Evolutionary conservation across 305 asterid genomes (phyloP).

Genomic region (Euphrasia arctica): DNA sequence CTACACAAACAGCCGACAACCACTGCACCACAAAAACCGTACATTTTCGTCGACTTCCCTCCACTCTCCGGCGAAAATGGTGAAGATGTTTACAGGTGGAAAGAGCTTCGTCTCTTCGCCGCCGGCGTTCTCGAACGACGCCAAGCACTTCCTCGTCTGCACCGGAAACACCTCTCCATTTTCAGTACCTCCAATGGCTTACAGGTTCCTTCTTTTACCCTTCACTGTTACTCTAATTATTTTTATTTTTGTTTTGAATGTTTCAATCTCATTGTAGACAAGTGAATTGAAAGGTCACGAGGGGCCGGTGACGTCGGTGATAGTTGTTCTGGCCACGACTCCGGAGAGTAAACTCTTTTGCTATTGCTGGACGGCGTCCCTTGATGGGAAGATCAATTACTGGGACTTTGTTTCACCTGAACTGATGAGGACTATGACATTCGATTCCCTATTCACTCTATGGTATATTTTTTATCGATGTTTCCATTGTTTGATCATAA

Average conservation of each 20-base stretch:
- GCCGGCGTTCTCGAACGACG: conserved; percentile 90
- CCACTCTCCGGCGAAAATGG: background rate
- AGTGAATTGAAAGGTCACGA: background rate
- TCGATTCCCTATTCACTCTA: conserved; percentile 61
- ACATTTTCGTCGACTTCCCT: too few species aligned
- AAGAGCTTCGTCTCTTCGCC: conserved; percentile 69
- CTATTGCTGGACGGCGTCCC: conserved; percentile 86
- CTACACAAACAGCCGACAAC: too few species aligned
- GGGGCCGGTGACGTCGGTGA: background rate
- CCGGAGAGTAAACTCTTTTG: conserved; percentile 34
- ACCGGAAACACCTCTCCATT: conserved; percentile 77
- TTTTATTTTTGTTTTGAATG: too few species aligned
- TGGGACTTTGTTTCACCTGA: conserved; percentile 87
- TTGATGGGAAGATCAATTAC: conserved; percentile 83
- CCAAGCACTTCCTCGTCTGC: conserved; percentile 72
- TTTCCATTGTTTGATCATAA: background rate
- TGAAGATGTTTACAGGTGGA: conserved; percentile 71
- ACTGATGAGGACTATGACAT: conserved; percentile 58
- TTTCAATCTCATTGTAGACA: background rate
- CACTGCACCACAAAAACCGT: too few species aligned
- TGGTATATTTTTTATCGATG: conserved; percentile 44
- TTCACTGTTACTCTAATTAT: too few species aligned
- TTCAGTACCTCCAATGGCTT: conserved; percentile 90
- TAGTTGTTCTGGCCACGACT: background rate
- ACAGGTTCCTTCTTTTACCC: conserved; percentile 42